Percentiles rank a stretch among this genome's conserved stretches.
phyloP scores from a whole-genome alignment of 1,284 basidiomycete genomes.

The Irpex lacteus region DNA sequence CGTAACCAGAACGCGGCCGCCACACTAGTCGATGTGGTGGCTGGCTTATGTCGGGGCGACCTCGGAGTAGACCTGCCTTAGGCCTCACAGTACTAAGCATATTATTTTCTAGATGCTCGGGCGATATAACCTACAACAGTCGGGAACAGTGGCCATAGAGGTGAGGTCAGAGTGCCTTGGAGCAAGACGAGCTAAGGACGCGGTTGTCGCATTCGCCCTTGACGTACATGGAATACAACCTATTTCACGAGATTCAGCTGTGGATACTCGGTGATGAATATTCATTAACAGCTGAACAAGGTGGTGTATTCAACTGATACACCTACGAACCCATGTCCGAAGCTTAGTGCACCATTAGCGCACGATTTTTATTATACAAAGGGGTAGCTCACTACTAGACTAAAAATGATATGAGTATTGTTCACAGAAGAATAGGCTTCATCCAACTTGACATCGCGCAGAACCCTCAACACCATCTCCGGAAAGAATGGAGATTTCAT shows the following conservation, averaged over 20 bases:
- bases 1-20: too few species aligned
- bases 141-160: too few species aligned
- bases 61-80: not conserved
- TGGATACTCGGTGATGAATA: not conserved
- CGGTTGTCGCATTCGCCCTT: not conserved
- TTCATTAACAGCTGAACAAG: too few species aligned
- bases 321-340: not conserved
- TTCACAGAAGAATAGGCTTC: not conserved
- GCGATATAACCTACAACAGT: too few species aligned
- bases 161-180: too few species aligned
- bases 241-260: not conserved
- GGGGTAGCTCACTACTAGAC: not conserved
- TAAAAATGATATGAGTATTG: not conserved
- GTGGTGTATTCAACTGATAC: not conserved
- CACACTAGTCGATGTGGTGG: not conserved
- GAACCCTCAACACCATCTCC: not conserved
- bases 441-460: not conserved
- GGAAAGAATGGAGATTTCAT: not conserved
- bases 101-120: not conserved
- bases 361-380: not conserved
- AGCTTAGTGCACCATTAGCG: not conserved
- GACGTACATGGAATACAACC: not conserved
- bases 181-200: too few species aligned
- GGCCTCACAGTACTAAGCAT: not conserved
- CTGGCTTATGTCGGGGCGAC: not conserved